A percentile compares a stretch with the other conserved stretches of the same genome.
phyloP scores from a whole-genome alignment of 2,329 filamentous ascomycete species.

The Lecanicillium sp. region DNA sequence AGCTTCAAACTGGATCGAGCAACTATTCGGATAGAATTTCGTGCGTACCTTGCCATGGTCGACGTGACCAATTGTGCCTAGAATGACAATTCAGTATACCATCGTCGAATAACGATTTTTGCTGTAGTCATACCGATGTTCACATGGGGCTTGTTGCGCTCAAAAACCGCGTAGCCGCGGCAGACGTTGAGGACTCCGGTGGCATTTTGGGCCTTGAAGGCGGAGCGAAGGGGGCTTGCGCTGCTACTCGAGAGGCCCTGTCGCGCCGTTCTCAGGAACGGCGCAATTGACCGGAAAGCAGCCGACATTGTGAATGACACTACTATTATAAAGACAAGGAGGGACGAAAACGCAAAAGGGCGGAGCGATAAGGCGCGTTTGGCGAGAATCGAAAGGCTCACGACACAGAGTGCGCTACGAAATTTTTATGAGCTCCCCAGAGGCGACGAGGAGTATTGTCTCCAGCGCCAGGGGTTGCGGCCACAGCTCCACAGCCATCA shows the following conservation, averaged over 20 bases:
- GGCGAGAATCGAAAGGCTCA: slow-evolving; percentile 14
- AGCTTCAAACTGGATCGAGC: not conserved
- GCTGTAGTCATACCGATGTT: slow-evolving; percentile 99
- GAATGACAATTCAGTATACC: no score
- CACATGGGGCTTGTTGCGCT: slow-evolving; percentile 93
- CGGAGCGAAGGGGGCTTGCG: slow-evolving; percentile 69
- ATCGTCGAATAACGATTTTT: no score
- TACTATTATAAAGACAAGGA: slow-evolving; percentile 16
- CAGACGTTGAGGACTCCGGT: slow-evolving; percentile 57
- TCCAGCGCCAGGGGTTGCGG: slow-evolving; percentile 4
- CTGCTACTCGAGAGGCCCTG: slow-evolving; percentile 61
- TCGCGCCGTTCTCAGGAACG: slow-evolving; percentile 76
- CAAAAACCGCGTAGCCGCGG: slow-evolving; percentile 62
- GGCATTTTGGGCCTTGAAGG: slow-evolving; percentile 53
- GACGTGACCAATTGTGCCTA: slow-evolving; percentile 96
- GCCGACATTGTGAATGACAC: slow-evolving; percentile 59
- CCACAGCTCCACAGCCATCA: not conserved
- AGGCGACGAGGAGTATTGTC: no score
- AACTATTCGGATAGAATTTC: not conserved
- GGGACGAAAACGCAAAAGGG: slow-evolving; percentile 16
- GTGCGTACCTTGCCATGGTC: slow-evolving; percentile 89
- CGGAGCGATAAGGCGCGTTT: slow-evolving; percentile 8
- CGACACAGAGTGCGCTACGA: slow-evolving; percentile 18
- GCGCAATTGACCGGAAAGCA: slow-evolving; percentile 68
- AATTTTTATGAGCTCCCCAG: slow-evolving; percentile 27